Base-by-base conservation (phyloP, 345 rosid species). In the Bruguiera sexangula region DNA sequence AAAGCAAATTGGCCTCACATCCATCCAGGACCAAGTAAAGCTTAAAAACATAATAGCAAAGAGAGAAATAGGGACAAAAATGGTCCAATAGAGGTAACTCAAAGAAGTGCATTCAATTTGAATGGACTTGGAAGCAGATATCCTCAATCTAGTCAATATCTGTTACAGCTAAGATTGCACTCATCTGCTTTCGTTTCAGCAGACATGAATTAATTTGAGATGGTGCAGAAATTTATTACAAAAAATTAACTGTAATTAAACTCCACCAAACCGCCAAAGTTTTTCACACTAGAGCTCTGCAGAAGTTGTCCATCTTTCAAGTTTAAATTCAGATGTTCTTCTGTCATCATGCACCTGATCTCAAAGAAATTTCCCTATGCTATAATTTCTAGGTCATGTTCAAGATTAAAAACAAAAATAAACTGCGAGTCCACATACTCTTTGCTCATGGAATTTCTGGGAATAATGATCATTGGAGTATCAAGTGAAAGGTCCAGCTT, bases 401-500 rank as follows among this genome's bases (percentile, higher is more conserved):
- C 50, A 43, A 43, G 29, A 11, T 27, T 24, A 27, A 54, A 54
- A 56, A 27, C 2, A 27, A 73, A 66, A 62, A 32, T 46, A 67
- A 63, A 69, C 55, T 31, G 67, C 51, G 68, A 59, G 46, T 78
- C 24, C 51, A 83, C 96, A 60, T 73, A 95, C 99, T 92, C 99
- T 81, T 85, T 83, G 86, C 98, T 92, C 68, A 62, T 72, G 75
- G 99, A 92, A 83, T 90, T 88, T 81, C 79, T 81, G 62, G 99
- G 99, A 60, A 95, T 85, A 76, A 92, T 83, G 69, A 95, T 95
- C 69, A 88, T 86, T 26, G 99, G 98, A 71, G 93, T 87, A 76
- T 95, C 99, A 24, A 95, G 90, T 43, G 96, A 87, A 73, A 95
- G 98, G 76, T 95, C 98, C 76, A 95, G 83, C 89, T 90, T 95